Evolutionary conservation across 2,329 filamentous ascomycete species (phyloP).

Genomic region (Fusarium sp.): DNA sequence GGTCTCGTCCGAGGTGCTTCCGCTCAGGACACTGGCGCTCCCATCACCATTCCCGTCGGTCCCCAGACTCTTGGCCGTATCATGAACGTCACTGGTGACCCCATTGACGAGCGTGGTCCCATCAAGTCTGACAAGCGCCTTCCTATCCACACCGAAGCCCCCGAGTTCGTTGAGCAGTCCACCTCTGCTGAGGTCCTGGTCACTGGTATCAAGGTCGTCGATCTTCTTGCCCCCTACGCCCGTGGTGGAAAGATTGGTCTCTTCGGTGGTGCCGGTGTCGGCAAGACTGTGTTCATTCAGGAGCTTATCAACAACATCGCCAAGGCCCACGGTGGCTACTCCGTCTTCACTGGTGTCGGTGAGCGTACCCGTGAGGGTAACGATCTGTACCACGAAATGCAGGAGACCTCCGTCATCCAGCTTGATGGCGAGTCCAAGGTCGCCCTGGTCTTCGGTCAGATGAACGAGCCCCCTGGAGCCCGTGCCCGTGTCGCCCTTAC

Average conservation of each 20-base stretch:
- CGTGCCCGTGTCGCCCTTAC: constrained; percentile 99
- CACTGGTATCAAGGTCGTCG: constrained; percentile 99
- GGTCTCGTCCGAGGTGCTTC: constrained; percentile 95
- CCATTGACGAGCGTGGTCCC: constrained; percentile 98
- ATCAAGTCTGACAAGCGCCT: constrained; percentile 92
- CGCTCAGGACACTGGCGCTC: constrained; percentile 89
- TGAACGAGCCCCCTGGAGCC: constrained; percentile 99
- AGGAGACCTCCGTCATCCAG: constrained; percentile 99
- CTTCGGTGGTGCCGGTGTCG: constrained; percentile 99
- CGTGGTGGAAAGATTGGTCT: constrained; percentile 99
- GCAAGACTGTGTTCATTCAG: constrained; percentile 99
- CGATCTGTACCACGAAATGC: constrained; percentile 99
- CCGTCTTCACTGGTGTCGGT: constrained; percentile 99
- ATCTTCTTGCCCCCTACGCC: constrained; percentile 97
- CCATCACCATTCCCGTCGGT: constrained; percentile 97
- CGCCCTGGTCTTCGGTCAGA: constrained; percentile 99
- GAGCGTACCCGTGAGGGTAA: constrained; percentile 99
- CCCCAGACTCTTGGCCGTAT: constrained; percentile 96
- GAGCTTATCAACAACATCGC: constrained; percentile 99
- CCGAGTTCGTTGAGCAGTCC: constrained; percentile 94
- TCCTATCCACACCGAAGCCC: constrained; percentile 95
- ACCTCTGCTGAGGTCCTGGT: constrained; percentile 96
- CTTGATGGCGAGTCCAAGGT: constrained; percentile 99
- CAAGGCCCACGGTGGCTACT: constrained; percentile 99
- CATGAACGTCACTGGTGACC: constrained; percentile 99